Percentiles rank a stretch among this genome's conserved stretches.
Conservation (phyloP, 2,329 filamentous ascomycete genomes). For the Scedosporium boydii region DNA sequence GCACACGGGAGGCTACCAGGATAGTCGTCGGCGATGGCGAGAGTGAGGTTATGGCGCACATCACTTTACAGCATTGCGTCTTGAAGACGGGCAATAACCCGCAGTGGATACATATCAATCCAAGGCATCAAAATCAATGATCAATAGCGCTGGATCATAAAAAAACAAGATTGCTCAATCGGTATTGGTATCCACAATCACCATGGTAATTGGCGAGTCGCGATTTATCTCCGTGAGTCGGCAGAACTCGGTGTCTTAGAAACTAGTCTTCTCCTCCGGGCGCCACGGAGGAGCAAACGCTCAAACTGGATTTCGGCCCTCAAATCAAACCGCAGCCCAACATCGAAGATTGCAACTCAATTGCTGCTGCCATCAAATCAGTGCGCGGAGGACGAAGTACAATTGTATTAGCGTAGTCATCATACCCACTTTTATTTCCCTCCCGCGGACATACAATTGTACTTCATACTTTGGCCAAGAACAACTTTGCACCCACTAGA, state of each 20-base stretch:
- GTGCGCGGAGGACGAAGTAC: neutral
- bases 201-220: neutral
- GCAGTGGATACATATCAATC: no score
- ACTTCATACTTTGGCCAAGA: no score
- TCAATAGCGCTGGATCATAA: no score
- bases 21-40: no score
- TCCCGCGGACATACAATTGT: neutral
- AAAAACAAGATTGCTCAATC: no score
- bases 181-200: neutral
- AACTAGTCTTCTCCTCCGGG: neutral
- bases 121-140: no score
- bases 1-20: no score
- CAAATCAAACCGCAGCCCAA: neutral
- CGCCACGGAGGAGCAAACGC: neutral
- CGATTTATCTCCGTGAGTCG: neutral
- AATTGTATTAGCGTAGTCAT: neutral
- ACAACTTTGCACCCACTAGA: neutral
- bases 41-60: no score
- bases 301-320: neutral
- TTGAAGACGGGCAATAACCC: no score
- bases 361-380: neutral
- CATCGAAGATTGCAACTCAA: neutral
- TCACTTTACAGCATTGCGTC: no score
- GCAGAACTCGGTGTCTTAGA: neutral
- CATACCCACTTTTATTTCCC: neutral